phyloP scores from a whole-genome alignment of 2,329 filamentous ascomycete genomes.

The Aspergillus pseudoglaucus region DNA sequence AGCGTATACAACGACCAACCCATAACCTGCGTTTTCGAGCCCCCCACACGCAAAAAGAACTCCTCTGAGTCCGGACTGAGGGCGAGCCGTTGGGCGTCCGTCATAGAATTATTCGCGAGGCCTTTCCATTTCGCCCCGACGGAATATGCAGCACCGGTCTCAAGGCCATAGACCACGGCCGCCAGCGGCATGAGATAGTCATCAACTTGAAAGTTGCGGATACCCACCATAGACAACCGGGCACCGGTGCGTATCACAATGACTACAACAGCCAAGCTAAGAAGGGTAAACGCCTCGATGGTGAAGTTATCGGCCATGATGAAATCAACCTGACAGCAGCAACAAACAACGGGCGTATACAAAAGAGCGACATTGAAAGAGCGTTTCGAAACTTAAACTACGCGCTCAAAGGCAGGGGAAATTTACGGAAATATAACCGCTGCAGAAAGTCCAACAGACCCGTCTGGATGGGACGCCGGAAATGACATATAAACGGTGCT shows the following conservation, averaged over 20 bases:
- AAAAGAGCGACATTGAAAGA: too few relatives aligned
- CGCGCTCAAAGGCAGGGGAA: background rate
- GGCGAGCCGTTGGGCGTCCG: slow-evolving; percentile 41
- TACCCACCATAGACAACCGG: slow-evolving; percentile 44
- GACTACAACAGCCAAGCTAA: slow-evolving; percentile 45
- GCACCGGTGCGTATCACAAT: slow-evolving; percentile 48
- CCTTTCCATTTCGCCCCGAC: slow-evolving; percentile 46
- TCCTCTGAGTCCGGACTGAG: slow-evolving; percentile 43
- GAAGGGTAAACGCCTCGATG: slow-evolving; percentile 46
- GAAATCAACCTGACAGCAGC: background rate
- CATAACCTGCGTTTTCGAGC: slow-evolving; percentile 48
- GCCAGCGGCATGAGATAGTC: slow-evolving; percentile 56
- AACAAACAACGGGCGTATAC: background rate
- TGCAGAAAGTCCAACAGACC: background rate
- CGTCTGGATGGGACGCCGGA: background rate
- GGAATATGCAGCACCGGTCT: slow-evolving; percentile 46
- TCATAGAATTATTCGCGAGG: slow-evolving; percentile 54
- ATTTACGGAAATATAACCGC: background rate
- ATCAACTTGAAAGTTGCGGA: slow-evolving; percentile 48
- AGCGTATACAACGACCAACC: slow-evolving; percentile 51
- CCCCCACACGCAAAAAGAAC: slow-evolving; percentile 45
- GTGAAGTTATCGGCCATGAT: slow-evolving; percentile 27
- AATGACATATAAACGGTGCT: background rate
- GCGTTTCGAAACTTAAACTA: too few relatives aligned
- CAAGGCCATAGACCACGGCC: slow-evolving; percentile 45